Evolutionary conservation across 2,329 filamentous ascomycete species (phyloP), one percentile per base, ranked within the genome.

Genomic region (Mycosphaerelloides madeirae): DNA sequence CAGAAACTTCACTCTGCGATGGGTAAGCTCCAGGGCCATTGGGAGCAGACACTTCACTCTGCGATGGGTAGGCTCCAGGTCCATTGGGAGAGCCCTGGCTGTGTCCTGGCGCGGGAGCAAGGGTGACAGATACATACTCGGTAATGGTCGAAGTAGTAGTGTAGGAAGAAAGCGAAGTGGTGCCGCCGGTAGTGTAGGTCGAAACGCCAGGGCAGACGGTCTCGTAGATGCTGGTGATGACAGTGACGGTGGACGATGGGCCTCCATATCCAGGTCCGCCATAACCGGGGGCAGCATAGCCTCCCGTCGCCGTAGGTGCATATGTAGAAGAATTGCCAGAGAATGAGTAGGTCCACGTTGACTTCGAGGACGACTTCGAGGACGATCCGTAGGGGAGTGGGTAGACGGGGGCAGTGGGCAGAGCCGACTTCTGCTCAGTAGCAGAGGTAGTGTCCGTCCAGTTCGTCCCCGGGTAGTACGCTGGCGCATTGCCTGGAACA

Each of bases 401-500:
- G 31, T n/a, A 16, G 31, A 14, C 31, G 5, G 15, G 13, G 15
- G 13, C 15, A 32, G 13, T 32, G 13, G 15, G 13, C 31, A 14
- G 31, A 6, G 15, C 13, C 13, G 15, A n/a, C 31, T 6, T 32
- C 31, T 32, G 13, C 31, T 32, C 31, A 5, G 6, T 13, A n/a
- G 37, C 29, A 3, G 12, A 39, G 22, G 19, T 31, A 11, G 37
- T 39, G n/a, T 16, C 8, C 15, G 22, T 18, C 11, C 28, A 16
- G 15, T 41, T 35, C 20, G 38, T 25, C 9, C 33, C 20, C 13
- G 31, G 31, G 36, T 44, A 40, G 25, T 36, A 18, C 42, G 29
- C 19, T 20, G 33, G 41, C n/a, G 13, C 35, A 15, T 44, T 32
- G 19, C 36, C 42, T 31, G 43, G 43, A 8, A 22, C 43, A 16